These are phyloP conservation scores for Fusarium bulbicola DNA, from an alignment of 2,329 filamentous ascomycete genomes.

Conservation along the genomic window DNA sequence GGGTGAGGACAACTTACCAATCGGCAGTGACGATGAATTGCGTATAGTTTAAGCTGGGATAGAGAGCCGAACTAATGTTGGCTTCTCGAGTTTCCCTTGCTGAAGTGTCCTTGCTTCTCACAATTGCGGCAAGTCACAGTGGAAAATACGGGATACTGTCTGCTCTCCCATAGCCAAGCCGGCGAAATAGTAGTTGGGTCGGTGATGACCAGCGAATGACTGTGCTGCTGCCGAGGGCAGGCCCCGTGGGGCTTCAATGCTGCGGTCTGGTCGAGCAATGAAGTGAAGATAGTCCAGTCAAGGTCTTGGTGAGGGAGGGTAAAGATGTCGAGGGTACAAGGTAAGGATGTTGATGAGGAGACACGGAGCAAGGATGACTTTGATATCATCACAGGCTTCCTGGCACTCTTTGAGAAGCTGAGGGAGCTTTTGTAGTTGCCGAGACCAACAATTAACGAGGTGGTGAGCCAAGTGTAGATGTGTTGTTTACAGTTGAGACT, in stretches of 20 bases:
- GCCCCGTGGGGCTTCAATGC: background rate
- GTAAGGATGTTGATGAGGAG: background rate
- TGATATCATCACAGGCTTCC: conserved; percentile 59
- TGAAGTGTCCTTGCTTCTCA: conserved; percentile 67
- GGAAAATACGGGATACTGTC: background rate
- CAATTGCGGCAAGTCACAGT: conserved; percentile 71
- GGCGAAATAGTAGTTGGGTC: background rate
- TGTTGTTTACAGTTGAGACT: background rate
- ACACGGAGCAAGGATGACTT: conserved; percentile 48
- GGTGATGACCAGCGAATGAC: background rate
- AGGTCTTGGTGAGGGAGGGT: too few species aligned
- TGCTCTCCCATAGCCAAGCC: background rate
- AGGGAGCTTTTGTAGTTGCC: conserved; percentile 53
- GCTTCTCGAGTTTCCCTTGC: conserved; percentile 75
- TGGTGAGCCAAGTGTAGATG: background rate
- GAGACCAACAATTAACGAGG: background rate
- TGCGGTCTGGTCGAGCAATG: too few species aligned
- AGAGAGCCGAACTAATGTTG: conserved; percentile 61
- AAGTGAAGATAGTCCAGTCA: too few species aligned
- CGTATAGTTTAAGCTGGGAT: conserved; percentile 62
- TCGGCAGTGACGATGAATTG: background rate
- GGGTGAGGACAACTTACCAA: background rate
- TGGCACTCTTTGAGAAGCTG: conserved; percentile 60
- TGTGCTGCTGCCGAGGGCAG: background rate
- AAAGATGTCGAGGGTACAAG: too few species aligned